Evolutionary conservation across 495 filamentous ascomycete genomes (phyloP), one percentile per base, ranked within the genome.

Genomic region (Tuber aestivum): DNA sequence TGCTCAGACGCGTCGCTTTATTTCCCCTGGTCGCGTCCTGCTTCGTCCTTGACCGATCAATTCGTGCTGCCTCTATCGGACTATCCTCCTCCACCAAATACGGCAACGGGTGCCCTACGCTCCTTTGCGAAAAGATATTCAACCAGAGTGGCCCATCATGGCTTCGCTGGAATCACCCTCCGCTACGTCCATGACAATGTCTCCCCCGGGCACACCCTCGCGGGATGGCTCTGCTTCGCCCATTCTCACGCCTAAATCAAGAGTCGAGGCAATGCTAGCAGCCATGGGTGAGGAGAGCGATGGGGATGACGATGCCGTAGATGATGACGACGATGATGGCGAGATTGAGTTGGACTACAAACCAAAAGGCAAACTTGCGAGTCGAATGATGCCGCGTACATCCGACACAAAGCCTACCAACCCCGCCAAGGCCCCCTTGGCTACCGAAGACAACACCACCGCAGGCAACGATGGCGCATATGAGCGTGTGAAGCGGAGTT

Each of bases 291-390:
- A 86, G 0, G 90, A 91, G 5, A 85, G 86, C 12, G 89, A 90
- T 44, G 84, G 83, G 14, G 76, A 75, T n/a, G 71, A 75, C n/a
- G 72, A 75, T 44, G 32, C 65, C 20, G 44, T 69, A n/a, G 77
- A 75, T n/a, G 42, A 61, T 35, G 81, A 72, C n/a, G n/a, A n/a
- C n/a, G n/a, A n/a, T n/a, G n/a, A n/a, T 73, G 72, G 73, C 76
- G 74, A 70, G 77, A 78, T 84, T 73, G 80, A 80, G 79, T 77
- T 75, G 79, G 78, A 76, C 80, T 75, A 56, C 77, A 77, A 7
- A 37, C 92, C 92, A 6, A 87, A 88, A 71, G 93, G 93, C 5
- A 88, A 90, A 40, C 86, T 95, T 78, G 93, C 93, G 73, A 87
- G 90, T 23, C 86, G 91, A 38, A 90, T 94, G 87, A 88, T 89